A percentile compares a stretch with the other conserved stretches of the same genome.
phyloP scores from a whole-genome alignment of 352 stramenopile species.

The Phytophthora brassicae region DNA sequence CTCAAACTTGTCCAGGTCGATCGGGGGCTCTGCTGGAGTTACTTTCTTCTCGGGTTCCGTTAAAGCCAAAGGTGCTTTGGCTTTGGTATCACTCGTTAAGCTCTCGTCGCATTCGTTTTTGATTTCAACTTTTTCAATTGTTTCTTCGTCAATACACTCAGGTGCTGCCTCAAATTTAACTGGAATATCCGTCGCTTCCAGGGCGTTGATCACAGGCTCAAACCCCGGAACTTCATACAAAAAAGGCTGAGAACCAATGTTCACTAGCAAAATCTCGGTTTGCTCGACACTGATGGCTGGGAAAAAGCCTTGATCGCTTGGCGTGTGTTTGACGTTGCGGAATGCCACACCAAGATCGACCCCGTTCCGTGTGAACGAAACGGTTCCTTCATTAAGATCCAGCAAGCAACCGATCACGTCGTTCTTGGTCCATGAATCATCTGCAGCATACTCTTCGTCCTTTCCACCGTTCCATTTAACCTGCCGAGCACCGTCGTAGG shows the following conservation, averaged over 20 bases:
- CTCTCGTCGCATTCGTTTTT: slow-evolving; percentile 4
- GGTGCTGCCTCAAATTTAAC: neutral
- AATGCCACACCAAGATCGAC: slow-evolving; percentile 66
- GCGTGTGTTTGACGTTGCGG: slow-evolving; percentile 35
- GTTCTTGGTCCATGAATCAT: slow-evolving; percentile 62
- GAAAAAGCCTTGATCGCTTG: slow-evolving; percentile 51
- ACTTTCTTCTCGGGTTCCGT: slow-evolving; percentile 18
- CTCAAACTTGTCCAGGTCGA: slow-evolving; percentile 62
- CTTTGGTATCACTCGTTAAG: slow-evolving; percentile 5
- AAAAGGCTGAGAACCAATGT: slow-evolving; percentile 81
- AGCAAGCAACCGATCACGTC: slow-evolving; percentile 90
- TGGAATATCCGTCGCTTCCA: slow-evolving; percentile 20
- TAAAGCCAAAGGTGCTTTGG: neutral
- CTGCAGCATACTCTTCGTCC: slow-evolving; percentile 57
- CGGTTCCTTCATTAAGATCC: slow-evolving; percentile 66
- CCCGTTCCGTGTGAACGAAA: slow-evolving; percentile 89
- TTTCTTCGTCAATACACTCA: neutral
- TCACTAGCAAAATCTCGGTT: slow-evolving; percentile 80
- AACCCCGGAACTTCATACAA: slow-evolving; percentile 51
- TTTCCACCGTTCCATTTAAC: slow-evolving; percentile 83
- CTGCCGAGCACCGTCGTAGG: slow-evolving; percentile 87
- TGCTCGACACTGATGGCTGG: slow-evolving; percentile 85
- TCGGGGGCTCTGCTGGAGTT: slow-evolving; percentile 15
- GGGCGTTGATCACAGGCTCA: slow-evolving; percentile 45
- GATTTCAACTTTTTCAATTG: neutral